Conservation (phyloP, 345 rosid species). For the Eucalyptus victrix region DNA sequence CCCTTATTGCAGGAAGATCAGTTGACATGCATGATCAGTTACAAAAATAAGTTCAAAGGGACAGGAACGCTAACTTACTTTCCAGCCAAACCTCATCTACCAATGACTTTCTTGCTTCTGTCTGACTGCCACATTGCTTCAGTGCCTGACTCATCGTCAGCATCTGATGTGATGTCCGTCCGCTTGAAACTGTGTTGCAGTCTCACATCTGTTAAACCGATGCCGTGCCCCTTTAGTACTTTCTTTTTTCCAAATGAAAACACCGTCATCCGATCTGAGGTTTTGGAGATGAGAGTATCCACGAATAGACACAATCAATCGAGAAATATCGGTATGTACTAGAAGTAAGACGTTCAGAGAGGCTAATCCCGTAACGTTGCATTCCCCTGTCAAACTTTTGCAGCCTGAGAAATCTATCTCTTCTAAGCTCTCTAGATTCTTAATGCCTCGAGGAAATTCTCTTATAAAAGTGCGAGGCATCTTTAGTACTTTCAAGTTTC, state of each 20-base stretch:
- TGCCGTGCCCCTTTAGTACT: not conserved
- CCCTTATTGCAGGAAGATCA: not conserved
- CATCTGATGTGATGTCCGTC: not conserved
- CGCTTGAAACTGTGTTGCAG: rapidly evolving
- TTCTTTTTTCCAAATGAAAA: rapidly evolving
- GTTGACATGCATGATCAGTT: too few relatives aligned
- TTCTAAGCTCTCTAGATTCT: too few relatives aligned
- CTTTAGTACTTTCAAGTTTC: too few relatives aligned
- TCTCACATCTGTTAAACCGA: not conserved
- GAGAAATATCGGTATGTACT: not conserved
- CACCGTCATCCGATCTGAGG: not conserved
- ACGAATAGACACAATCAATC: rapidly evolving
- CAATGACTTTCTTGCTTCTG: not conserved
- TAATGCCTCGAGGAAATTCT: too few relatives aligned
- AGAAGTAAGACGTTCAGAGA: not conserved
- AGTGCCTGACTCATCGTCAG: not conserved
- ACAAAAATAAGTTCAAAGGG: not conserved
- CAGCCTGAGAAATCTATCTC: not conserved
- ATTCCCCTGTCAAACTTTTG: not conserved
- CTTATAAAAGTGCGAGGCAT: too few relatives aligned
- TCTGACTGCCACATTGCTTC: not conserved
- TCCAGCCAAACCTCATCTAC: not conserved
- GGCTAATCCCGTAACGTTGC: not conserved
- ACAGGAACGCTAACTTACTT: not conserved
- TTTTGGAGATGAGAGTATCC: not conserved